These are phyloP conservation scores for Globisporangium nunn DNA, from an alignment of 352 stramenopile species.

Conservation along the genomic window DNA sequence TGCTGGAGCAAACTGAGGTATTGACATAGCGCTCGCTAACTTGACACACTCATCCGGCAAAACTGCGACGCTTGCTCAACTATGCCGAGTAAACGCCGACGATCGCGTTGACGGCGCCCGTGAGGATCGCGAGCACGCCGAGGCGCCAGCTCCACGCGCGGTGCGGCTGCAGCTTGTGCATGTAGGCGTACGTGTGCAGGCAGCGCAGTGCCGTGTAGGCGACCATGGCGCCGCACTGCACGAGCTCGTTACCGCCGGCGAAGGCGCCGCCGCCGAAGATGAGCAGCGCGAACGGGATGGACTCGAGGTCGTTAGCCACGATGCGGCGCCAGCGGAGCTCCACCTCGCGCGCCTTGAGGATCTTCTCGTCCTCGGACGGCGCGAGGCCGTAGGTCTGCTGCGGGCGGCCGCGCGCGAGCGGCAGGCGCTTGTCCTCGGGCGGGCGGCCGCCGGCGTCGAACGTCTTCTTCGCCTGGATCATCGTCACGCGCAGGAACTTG, in stretches of 20 bases:
- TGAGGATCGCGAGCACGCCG: slow-evolving; percentile 12
- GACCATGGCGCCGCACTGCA: slow-evolving; percentile 29
- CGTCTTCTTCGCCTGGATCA: slow-evolving; percentile 49
- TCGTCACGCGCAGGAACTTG: slow-evolving; percentile 58
- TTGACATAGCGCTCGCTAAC: background rate
- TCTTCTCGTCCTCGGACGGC: slow-evolving; percentile 21
- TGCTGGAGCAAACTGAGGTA: background rate
- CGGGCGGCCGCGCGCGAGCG: slow-evolving; percentile 15
- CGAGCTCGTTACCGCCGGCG: slow-evolving; percentile 22
- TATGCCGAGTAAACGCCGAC: slow-evolving; percentile 8
- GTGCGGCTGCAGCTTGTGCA: slow-evolving; percentile 26
- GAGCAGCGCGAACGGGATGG: slow-evolving; percentile 46
- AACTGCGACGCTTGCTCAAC: background rate
- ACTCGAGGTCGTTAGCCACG: slow-evolving; percentile 52
- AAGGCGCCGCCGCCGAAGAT: slow-evolving; percentile 43
- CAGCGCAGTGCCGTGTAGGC: slow-evolving; percentile 28
- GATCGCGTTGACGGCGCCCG: slow-evolving; percentile 27
- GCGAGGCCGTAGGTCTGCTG: slow-evolving; percentile 32
- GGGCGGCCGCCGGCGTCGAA: slow-evolving; percentile 39
- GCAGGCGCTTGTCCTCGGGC: slow-evolving; percentile 41
- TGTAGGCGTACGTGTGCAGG: slow-evolving; percentile 32
- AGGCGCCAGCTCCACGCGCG: slow-evolving; percentile 22
- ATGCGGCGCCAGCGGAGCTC: slow-evolving; percentile 48
- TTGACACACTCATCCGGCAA: too few relatives aligned
- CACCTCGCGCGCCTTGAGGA: slow-evolving; percentile 23